Evolutionary conservation across 2,329 filamentous ascomycete species (phyloP).

Genomic region (Pezizomycotina sp.): DNA sequence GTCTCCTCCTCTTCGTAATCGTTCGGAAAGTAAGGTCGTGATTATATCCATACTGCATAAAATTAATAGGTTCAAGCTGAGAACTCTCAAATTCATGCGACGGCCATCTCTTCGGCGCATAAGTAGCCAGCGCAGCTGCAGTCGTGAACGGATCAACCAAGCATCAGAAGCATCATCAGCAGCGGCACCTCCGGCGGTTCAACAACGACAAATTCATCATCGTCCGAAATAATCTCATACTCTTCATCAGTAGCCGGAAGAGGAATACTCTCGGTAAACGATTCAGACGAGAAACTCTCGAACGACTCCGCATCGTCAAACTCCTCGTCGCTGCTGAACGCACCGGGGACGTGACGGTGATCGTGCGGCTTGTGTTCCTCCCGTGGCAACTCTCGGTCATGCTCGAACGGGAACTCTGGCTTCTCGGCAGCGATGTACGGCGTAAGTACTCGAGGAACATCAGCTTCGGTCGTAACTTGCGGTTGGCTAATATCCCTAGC

Average conservation of each 20-base stretch:
- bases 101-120: too few species aligned
- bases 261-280: conserved; percentile 16
- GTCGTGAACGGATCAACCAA: too few species aligned
- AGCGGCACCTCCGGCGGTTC: neutral
- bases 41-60: too few species aligned
- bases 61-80: too few species aligned
- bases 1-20: too few species aligned
- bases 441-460: conserved; percentile 13
- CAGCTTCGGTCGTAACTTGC: conserved; percentile 9
- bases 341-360: too few species aligned
- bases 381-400: conserved; percentile 16
- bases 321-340: too few species aligned
- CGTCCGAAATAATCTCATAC: conserved; percentile 6
- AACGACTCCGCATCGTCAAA: conserved; percentile 3
- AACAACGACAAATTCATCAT: neutral
- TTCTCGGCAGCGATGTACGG: conserved; percentile 7
- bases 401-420: too few species aligned
- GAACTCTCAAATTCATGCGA: too few species aligned
- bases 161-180: neutral
- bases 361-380: conserved; percentile 11
- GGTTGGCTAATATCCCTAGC: conserved; percentile 13
- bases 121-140: too few species aligned
- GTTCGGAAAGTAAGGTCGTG: too few species aligned
- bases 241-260: too few species aligned
- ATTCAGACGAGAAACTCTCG: conserved; percentile 6